Percentiles rank a stretch among this genome's conserved stretches.
Evolutionary conservation across 1,139 yeast genomes (phyloP).

Genomic region (Yamadazyma atmosphaerica): DNA sequence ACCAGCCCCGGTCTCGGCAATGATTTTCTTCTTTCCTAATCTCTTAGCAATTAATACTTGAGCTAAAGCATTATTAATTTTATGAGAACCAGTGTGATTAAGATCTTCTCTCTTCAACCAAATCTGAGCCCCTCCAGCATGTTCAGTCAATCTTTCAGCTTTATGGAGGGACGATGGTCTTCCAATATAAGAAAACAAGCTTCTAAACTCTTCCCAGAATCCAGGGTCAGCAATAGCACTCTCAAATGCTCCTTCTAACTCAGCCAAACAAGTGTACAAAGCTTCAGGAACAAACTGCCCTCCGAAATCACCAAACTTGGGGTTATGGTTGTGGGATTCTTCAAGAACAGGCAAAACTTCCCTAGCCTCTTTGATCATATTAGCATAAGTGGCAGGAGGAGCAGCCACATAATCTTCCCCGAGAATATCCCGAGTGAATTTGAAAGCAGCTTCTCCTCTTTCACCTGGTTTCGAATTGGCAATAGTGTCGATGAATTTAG

Average conservation of each 20-base stretch:
- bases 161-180: constrained; percentile 92
- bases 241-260: constrained; percentile 85
- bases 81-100: constrained; percentile 97
- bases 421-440: constrained; percentile 68
- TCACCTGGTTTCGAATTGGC: constrained; percentile 63
- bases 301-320: constrained; percentile 92
- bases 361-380: constrained; percentile 25
- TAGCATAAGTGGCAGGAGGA: constrained; percentile 30
- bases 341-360: constrained; percentile 43
- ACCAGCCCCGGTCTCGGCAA: constrained; percentile 99
- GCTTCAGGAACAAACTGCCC: constrained; percentile 99
- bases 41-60: constrained; percentile 91
- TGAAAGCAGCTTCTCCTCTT: constrained; percentile 60
- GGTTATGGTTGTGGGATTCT: constrained; percentile 59
- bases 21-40: constrained; percentile 84
- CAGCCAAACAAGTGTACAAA: constrained; percentile 83
- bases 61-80: constrained; percentile 93
- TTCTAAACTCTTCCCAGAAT: constrained; percentile 90
- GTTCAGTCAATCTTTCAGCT: constrained; percentile 86
- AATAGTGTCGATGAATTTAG: constrained; percentile 72
- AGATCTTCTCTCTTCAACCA: constrained; percentile 98
- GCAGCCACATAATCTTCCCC: constrained; percentile 53
- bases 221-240: constrained; percentile 82
- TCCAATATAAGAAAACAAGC: constrained; percentile 84
- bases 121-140: constrained; percentile 95